Evolutionary conservation across 2,329 filamentous ascomycete species (phyloP).

Genomic region (Botrytis pseudocinerea): DNA sequence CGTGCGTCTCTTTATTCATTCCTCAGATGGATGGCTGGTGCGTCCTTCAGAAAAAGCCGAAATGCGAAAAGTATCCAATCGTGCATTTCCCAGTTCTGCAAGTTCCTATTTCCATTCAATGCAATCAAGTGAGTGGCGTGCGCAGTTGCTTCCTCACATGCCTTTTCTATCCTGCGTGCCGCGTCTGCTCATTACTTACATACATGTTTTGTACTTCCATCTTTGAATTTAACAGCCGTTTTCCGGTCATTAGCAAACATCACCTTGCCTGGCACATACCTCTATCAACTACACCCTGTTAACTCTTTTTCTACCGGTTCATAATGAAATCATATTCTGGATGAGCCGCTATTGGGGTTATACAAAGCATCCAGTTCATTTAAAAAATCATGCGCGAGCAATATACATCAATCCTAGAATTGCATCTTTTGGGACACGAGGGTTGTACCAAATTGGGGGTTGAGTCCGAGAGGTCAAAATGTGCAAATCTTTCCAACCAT

Average conservation of each 20-base stretch:
- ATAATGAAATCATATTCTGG: slow-evolving; percentile 26
- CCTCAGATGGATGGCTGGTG: slow-evolving; percentile 20
- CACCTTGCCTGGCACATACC: slow-evolving; percentile 1
- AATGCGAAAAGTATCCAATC: slow-evolving; percentile 19
- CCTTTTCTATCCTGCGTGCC: slow-evolving; percentile 18
- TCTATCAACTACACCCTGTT: slow-evolving; percentile 14
- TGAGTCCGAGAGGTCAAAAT: slow-evolving; percentile 24
- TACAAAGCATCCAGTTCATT: slow-evolving; percentile 28
- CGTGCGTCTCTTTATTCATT: slow-evolving; percentile 20
- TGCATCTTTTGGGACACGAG: slow-evolving; percentile 37
- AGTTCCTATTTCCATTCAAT: slow-evolving; percentile 17
- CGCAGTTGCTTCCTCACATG: slow-evolving; percentile 17
- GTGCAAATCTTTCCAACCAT: slow-evolving; percentile 26
- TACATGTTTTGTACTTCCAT: slow-evolving; percentile 18
- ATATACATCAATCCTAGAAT: slow-evolving; percentile 31
- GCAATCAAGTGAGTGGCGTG: slow-evolving; percentile 24
- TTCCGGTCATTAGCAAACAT: slow-evolving; percentile 24
- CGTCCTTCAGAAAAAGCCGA: slow-evolving; percentile 7
- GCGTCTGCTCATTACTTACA: slow-evolving; percentile 17
- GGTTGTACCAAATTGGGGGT: slow-evolving; percentile 32
- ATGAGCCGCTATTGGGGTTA: slow-evolving; percentile 33
- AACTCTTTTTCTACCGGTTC: slow-evolving; percentile 14
- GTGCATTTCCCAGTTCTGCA: slow-evolving; percentile 15
- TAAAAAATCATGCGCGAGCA: slow-evolving; percentile 25
- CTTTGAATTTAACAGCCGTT: slow-evolving; percentile 23